A percentile compares a stretch with the other conserved stretches of the same genome.
Evolutionary conservation across 2,329 filamentous ascomycete species (phyloP).

Genomic region (Fusarium ambrosium): DNA sequence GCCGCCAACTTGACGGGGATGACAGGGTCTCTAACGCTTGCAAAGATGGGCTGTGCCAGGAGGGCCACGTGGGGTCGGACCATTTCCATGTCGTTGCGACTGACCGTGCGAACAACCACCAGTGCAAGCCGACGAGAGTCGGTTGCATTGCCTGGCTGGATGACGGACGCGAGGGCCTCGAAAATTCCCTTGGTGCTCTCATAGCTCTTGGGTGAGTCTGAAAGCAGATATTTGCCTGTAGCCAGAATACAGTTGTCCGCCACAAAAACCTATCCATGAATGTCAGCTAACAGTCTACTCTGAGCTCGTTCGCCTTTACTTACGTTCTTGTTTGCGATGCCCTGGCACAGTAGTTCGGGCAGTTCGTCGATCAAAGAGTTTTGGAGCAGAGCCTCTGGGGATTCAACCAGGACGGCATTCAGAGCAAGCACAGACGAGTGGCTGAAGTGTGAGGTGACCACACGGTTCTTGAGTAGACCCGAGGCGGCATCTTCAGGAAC

Average conservation of each 20-base stretch:
- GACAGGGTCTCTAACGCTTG: constrained; percentile 88
- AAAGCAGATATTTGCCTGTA: constrained; percentile 89
- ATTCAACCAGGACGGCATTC: constrained; percentile 89
- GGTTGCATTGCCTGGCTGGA: constrained; percentile 81
- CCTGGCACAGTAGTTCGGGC: constrained; percentile 81
- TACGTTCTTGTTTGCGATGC: constrained; percentile 82
- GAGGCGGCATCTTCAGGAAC: constrained; percentile 79
- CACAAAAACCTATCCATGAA: constrained; percentile 74
- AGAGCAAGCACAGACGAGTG: constrained; percentile 86
- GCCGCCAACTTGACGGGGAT: constrained; percentile 97
- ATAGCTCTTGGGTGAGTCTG: constrained; percentile 75
- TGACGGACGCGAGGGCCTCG: constrained; percentile 79
- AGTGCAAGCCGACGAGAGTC: constrained; percentile 90
- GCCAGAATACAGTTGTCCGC: constrained; percentile 91
- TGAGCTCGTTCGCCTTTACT: constrained; percentile 52
- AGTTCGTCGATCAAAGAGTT: constrained; percentile 79
- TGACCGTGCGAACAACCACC: constrained; percentile 88
- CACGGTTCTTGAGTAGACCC: constrained; percentile 74
- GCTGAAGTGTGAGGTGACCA: constrained; percentile 82
- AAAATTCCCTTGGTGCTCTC: constrained; percentile 86
- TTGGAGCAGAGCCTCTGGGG: constrained; percentile 76
- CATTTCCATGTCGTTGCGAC: constrained; percentile 82
- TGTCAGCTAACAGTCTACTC: not conserved
- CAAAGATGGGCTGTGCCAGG: constrained; percentile 88
- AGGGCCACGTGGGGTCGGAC: constrained; percentile 84